Evolutionary conservation across 371 early-diverging fungal genomes (phyloP).

Genomic region (Smittium mucronatum): DNA sequence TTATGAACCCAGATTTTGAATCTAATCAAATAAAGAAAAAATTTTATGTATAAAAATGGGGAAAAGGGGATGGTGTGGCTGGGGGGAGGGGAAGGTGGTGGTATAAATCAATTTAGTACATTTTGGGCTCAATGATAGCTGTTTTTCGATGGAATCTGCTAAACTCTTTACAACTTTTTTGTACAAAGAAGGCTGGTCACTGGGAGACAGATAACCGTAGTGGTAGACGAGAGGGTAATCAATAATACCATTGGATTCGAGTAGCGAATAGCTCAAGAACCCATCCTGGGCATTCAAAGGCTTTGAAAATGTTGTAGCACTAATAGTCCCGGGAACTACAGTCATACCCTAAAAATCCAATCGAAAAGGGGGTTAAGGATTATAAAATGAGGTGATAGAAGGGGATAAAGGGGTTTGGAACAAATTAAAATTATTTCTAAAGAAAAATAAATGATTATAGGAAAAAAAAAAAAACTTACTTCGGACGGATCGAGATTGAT

Average conservation of each 20-base stretch:
- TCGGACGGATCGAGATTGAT: constrained; percentile 74
- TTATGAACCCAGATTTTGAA: constrained; percentile 44
- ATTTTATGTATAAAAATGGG: neutral
- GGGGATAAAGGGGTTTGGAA: neutral
- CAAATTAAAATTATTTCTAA: neutral
- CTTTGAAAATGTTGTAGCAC: constrained; percentile 59
- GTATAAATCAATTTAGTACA: constrained; percentile 25
- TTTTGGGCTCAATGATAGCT: constrained; percentile 49
- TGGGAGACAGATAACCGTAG: constrained; percentile 69
- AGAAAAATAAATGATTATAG: neutral
- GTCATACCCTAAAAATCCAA: constrained; percentile 46
- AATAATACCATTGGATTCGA: constrained; percentile 48
- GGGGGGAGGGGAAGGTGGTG: too few species aligned
- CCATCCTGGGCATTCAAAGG: constrained; percentile 77
- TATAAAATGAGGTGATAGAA: too few species aligned
- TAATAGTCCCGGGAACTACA: constrained; percentile 72
- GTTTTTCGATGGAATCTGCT: constrained; percentile 46
- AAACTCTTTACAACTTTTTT: constrained; percentile 44
- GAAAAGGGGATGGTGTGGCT: constrained; percentile 16
- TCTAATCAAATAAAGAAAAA: constrained; percentile 30
- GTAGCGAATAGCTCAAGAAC: constrained; percentile 54
- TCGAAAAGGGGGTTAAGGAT: too few species aligned
- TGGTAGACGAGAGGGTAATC: constrained; percentile 76
- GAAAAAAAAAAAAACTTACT: constrained; percentile 12
- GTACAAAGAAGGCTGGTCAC: constrained; percentile 67